Conservation (phyloP, 2,329 filamentous ascomycete genomes). For the Bipolaris victoriae region DNA sequence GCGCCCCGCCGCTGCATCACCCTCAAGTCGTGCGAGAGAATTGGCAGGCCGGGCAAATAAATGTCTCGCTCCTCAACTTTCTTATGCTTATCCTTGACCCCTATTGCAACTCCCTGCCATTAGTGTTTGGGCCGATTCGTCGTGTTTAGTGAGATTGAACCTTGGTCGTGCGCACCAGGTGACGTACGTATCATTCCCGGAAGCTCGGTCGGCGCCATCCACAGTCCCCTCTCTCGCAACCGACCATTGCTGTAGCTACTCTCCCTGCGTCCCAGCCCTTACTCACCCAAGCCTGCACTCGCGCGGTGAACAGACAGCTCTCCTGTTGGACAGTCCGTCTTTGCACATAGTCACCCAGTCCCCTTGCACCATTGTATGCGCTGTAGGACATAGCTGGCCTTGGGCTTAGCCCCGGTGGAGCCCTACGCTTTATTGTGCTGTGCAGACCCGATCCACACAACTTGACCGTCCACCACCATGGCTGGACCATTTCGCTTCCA, state of each 20-base stretch:
- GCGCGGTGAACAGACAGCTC: conserved; percentile 1
- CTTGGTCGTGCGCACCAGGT: conserved; percentile 13
- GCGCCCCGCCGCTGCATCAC: conserved; percentile 3
- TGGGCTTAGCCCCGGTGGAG: conserved; percentile 27
- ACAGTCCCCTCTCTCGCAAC: conserved; percentile 7
- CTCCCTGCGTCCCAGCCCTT: conserved; percentile 6
- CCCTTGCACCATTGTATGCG: conserved; percentile 24
- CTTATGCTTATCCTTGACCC: not conserved
- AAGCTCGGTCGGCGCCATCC: conserved; percentile 16
- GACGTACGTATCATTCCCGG: conserved; percentile 14
- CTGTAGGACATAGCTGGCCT: conserved; percentile 10
- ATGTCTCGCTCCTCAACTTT: not conserved
- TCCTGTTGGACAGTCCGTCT: not conserved
- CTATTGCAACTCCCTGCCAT: not conserved
- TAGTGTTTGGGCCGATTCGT: not conserved
- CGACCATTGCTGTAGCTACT: conserved; percentile 9
- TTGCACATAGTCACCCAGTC: not conserved
- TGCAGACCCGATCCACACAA: conserved; percentile 3
- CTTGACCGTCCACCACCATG: conserved; percentile 26
- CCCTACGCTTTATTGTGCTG: conserved; percentile 3
- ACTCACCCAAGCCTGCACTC: conserved; percentile 3
- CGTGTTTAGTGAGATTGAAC: conserved; percentile 1
- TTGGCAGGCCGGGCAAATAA: not conserved
- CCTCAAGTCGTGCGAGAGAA: conserved; percentile 1
- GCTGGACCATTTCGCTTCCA: conserved; percentile 11